Percentiles rank a stretch among this genome's conserved stretches.
Evolutionary conservation across 306 rosid species (phyloP).

Genomic region (Castanea crenata): DNA sequence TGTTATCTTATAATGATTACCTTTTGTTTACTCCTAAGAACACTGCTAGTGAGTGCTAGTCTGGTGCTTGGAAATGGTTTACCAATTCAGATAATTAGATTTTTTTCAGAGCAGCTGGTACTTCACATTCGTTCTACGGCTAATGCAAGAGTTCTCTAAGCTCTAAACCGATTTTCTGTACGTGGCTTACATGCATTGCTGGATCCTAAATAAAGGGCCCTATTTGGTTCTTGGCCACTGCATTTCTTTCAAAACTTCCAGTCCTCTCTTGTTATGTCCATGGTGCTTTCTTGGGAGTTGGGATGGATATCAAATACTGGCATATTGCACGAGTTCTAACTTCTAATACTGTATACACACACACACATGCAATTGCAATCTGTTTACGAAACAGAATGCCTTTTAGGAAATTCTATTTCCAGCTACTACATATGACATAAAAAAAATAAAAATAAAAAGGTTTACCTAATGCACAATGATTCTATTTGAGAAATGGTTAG

Average conservation of each 20-base stretch:
- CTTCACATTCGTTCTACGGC: neutral
- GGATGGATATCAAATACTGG: neutral
- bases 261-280: neutral
- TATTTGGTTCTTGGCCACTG: neutral
- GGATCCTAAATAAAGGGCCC: neutral
- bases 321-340: neutral
- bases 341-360: too few species aligned
- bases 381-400: too few species aligned
- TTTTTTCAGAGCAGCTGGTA: neutral
- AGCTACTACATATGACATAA: too few species aligned
- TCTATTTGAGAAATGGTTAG: too few species aligned
- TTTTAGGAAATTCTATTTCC: too few species aligned
- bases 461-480: too few species aligned
- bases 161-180: slow-evolving; percentile 6
- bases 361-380: neutral
- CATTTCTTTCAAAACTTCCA: neutral
- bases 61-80: slow-evolving; percentile 15
- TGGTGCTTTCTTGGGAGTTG: neutral
- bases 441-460: too few species aligned
- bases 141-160: slow-evolving; percentile 7
- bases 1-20: neutral
- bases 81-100: neutral
- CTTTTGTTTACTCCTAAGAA: neutral
- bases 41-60: neutral
- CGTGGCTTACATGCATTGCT: slow-evolving; percentile 27